Evolutionary conservation across 1,284 basidiomycete genomes (phyloP).

Genomic region (Rhizoctonia solani): DNA sequence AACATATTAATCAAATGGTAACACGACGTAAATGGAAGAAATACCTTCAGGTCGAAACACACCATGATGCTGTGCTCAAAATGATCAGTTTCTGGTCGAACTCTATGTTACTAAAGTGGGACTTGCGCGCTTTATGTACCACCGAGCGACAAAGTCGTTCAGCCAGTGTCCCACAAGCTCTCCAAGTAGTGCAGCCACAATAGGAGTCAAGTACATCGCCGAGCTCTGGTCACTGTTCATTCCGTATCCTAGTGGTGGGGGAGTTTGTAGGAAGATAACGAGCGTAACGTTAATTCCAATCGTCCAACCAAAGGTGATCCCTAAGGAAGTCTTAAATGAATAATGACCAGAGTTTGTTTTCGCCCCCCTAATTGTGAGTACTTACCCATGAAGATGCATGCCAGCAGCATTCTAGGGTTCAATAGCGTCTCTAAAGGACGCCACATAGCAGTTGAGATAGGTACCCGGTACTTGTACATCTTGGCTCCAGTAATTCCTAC

Average conservation of each 20-base stretch:
- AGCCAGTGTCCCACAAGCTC: conserved; percentile 66
- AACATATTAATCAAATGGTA: no score
- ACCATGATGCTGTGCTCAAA: conserved; percentile 11
- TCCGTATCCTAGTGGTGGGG: conserved; percentile 62
- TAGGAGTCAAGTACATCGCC: conserved; percentile 65
- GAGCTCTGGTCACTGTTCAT: conserved; percentile 58
- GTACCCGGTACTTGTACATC: conserved; percentile 61
- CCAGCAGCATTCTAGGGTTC: conserved; percentile 57
- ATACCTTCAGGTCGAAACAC: conserved; percentile 13
- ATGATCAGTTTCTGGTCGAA: not conserved
- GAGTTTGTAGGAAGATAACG: conserved; percentile 65
- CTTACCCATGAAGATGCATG: conserved; percentile 66
- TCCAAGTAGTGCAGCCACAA: conserved; percentile 68
- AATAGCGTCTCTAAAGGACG: conserved; percentile 56
- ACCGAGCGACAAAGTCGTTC: conserved; percentile 68
- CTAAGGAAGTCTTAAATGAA: conserved; percentile 45
- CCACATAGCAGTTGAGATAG: conserved; percentile 1
- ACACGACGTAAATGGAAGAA: not conserved
- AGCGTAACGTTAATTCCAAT: conserved; percentile 79
- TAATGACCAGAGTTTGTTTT: no score
- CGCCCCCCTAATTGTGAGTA: conserved; percentile 66
- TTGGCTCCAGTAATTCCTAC: conserved; percentile 65
- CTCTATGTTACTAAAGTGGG: not conserved
- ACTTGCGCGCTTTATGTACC: conserved; percentile 58
- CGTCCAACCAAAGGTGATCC: conserved; percentile 65